Evolutionary conservation across 2,329 filamentous ascomycete species (phyloP), one percentile per base, ranked within the genome.

Genomic region (Arthrinium puccinioides): DNA sequence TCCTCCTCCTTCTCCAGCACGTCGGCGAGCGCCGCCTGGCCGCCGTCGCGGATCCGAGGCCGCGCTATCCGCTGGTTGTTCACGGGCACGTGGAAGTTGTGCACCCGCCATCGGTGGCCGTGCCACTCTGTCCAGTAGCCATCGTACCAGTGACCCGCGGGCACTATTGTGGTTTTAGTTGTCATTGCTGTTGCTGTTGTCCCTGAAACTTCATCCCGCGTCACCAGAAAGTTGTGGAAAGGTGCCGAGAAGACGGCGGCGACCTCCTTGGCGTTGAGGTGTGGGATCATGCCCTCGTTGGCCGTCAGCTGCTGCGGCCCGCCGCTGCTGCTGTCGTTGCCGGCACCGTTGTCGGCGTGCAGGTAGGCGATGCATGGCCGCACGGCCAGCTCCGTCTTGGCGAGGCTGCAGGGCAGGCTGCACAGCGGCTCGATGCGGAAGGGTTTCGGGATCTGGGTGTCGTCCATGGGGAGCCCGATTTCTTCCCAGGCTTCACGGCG

Each of bases 231-330:
- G 56, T 88, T 85, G 57, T 82, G 78, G 50, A 97, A 87, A 1
- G 87, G 84, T 5, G 85, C 89, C 5, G 86, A 90, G 63, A 97
- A 97, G 23, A 97, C 87, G 30, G 88, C 89, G 2, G 88, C 89
- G 2, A 97, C 90, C 62, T 97, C 90, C 47, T 85, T 82, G 2
- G 88, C 85, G 61, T 96, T 87, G 9, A 96, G 71, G 26, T 79
- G 74, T 0, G 90, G 89, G 42, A 87, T 87, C 61, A 89, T 74
- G 43, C 70, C 75, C 48, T 82, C 79, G 53, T 84, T 84, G 3
- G 77, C 79, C 36, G 72, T 69, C 1, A 66, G 69, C 11, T 38
- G 35, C 41, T 38, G 9, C 44, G 10, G 44, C 58, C 56, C 36
- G 55, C 45, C 9, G 59, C 13, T 13, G 61, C 4, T 58, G 62